These are phyloP conservation scores for Primulina tabacum DNA, from an alignment of 257 asterid genomes.

Conservation along the genomic window DNA sequence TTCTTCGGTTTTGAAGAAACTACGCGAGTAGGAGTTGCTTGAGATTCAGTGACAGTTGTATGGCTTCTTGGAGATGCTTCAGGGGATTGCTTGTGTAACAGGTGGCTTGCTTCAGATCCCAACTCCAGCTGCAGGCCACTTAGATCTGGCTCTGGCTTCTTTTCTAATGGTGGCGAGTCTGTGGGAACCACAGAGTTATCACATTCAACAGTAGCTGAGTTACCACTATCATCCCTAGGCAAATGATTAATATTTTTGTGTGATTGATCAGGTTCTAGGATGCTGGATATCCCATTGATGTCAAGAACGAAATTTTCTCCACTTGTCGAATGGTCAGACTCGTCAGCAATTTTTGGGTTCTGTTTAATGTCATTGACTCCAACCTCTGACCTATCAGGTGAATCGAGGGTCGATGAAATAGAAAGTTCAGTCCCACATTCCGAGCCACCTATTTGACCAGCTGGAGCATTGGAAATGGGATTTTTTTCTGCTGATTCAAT, in stretches of 20 bases:
- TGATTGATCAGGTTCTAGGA: slow-evolving; percentile 35
- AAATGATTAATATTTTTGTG: slow-evolving; percentile 29
- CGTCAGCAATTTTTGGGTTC: slow-evolving; percentile 39
- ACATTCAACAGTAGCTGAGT: slow-evolving; percentile 30
- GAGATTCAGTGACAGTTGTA: slow-evolving; percentile 56
- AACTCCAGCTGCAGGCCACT: slow-evolving; percentile 36
- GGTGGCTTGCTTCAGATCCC: slow-evolving; percentile 42
- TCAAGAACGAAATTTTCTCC: slow-evolving; percentile 37
- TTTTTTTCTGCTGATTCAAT: slow-evolving; percentile 37
- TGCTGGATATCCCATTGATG: slow-evolving; percentile 33
- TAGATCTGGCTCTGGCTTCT: slow-evolving; percentile 41
- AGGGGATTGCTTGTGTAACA: slow-evolving; percentile 46
- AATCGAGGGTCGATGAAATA: slow-evolving; percentile 79
- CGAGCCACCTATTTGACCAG: slow-evolving; percentile 57
- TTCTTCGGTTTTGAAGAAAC: slow-evolving; percentile 64
- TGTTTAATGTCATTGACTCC: slow-evolving; percentile 42
- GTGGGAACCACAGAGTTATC: slow-evolving; percentile 25
- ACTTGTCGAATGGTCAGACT: slow-evolving; percentile 30
- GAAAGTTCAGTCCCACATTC: slow-evolving; percentile 89
- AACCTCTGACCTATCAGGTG: slow-evolving; percentile 63
- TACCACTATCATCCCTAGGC: slow-evolving; percentile 32
- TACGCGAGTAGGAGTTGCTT: slow-evolving; percentile 76
- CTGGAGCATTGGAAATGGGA: slow-evolving; percentile 35
- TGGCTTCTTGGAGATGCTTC: slow-evolving; percentile 79
- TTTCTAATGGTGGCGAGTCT: slow-evolving; percentile 35